Percentiles rank a stretch among this genome's conserved stretches.
Evolutionary conservation across 306 rosid species (phyloP).

Genomic region (Quercus suber): DNA sequence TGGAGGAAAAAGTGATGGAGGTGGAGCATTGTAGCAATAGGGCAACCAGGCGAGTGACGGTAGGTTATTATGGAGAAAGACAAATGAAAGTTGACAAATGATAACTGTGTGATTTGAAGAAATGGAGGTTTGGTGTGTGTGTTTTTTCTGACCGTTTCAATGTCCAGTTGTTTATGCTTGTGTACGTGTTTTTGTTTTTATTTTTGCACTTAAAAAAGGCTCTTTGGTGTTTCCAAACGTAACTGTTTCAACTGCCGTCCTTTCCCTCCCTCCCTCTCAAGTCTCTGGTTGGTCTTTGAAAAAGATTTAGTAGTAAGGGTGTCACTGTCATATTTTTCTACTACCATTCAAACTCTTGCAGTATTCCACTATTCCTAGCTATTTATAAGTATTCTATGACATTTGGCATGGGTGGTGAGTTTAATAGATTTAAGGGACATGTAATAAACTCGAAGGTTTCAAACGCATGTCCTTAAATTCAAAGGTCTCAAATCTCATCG

Average conservation of each 20-base stretch:
- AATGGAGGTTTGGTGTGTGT: background rate
- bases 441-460: too few species aligned
- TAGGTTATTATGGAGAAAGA: constrained; percentile 10
- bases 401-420: too few species aligned
- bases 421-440: too few species aligned
- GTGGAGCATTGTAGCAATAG: constrained; percentile 27
- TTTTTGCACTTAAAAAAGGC: constrained; percentile 1
- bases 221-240: constrained; percentile 1
- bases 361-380: too few species aligned
- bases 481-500: too few species aligned
- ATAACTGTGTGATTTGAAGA: constrained; percentile 2
- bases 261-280: background rate
- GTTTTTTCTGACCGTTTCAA: constrained; percentile 18
- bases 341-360: too few species aligned
- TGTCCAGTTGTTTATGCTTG: background rate
- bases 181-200: background rate
- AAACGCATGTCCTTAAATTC: too few species aligned
- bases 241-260: constrained; percentile 32
- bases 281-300: background rate
- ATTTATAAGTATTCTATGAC: too few species aligned
- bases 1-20: constrained; percentile 8
- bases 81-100: constrained; percentile 43
- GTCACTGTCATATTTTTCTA: too few species aligned
- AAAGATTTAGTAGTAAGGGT: too few species aligned
- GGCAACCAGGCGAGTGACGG: constrained; percentile 37